Conservation (phyloP, 2,329 filamentous ascomycete species). For the Ceratocystis harringtonii region DNA sequence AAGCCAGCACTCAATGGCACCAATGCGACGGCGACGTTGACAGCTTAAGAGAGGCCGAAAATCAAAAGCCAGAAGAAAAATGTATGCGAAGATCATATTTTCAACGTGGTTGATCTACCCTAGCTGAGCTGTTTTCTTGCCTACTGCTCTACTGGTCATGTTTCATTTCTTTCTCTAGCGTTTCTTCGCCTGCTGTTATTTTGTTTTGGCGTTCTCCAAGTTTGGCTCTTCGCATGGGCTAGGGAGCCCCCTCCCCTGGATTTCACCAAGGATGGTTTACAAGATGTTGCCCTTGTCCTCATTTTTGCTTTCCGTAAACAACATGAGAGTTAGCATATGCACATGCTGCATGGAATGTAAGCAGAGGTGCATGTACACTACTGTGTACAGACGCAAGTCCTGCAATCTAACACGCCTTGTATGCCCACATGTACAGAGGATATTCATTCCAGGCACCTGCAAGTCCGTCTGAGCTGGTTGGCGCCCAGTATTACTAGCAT, state of each 20-base stretch:
- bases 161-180: conserved; percentile 1
- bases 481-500: no score
- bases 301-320: neutral
- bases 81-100: neutral
- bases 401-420: neutral
- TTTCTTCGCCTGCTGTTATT: neutral
- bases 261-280: neutral
- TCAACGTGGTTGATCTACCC: neutral
- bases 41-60: neutral
- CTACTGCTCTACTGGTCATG: neutral
- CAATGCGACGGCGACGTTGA: neutral
- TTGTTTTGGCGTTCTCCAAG: neutral
- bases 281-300: neutral
- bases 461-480: no score
- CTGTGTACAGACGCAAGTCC: neutral
- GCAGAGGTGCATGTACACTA: neutral
- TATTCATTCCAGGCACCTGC: no score
- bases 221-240: neutral
- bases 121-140: neutral
- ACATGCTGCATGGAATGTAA: neutral
- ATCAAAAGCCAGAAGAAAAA: neutral
- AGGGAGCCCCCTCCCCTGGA: neutral
- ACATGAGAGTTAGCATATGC: neutral
- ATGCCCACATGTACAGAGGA: no score
- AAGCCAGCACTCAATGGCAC: no score